These are phyloP conservation scores for Tremella yokohamensis DNA, from an alignment of 768 basidiomycete genomes.

Conservation along the genomic window DNA sequence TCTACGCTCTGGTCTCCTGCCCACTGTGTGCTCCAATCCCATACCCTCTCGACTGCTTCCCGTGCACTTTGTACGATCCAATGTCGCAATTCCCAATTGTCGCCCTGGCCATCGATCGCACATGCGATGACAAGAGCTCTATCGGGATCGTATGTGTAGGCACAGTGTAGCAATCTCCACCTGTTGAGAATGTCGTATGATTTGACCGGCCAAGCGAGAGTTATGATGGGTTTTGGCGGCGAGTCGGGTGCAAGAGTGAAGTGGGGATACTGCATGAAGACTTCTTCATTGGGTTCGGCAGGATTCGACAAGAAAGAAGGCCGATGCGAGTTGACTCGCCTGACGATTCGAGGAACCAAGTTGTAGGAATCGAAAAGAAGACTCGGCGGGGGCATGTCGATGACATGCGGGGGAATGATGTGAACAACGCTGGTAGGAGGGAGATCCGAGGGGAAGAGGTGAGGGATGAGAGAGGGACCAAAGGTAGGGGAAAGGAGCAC, in stretches of 20 bases:
- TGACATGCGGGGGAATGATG: slow-evolving; percentile 4
- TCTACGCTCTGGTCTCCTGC: slow-evolving; percentile 17
- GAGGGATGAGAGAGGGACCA: slow-evolving; percentile 6
- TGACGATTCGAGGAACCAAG: slow-evolving; percentile 17
- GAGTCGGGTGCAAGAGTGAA: slow-evolving; percentile 31
- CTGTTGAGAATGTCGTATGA: slow-evolving; percentile 39
- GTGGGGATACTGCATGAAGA: slow-evolving; percentile 18
- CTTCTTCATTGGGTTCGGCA: background rate
- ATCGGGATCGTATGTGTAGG: slow-evolving; percentile 17
- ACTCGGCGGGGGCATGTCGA: slow-evolving; percentile 6
- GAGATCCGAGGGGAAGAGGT: background rate
- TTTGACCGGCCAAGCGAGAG: slow-evolving; percentile 33
- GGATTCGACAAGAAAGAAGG: background rate
- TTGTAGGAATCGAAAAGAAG: slow-evolving; percentile 32
- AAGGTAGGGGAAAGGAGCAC: too few relatives aligned
- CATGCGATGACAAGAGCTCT: slow-evolving; percentile 17
- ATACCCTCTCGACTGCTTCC: background rate
- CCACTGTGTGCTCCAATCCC: slow-evolving; percentile 14
- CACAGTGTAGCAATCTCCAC: slow-evolving; percentile 24
- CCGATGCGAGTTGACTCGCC: slow-evolving; percentile 11
- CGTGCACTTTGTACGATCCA: slow-evolving; percentile 14
- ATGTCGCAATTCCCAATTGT: slow-evolving; percentile 21
- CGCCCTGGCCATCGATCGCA: slow-evolving; percentile 32
- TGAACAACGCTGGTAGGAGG: slow-evolving; percentile 7
- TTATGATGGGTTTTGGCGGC: slow-evolving; percentile 20